Evolutionary conservation across 75 land plant genomes (phyloP).

Genomic region (Isoetes taiwanensis): DNA sequence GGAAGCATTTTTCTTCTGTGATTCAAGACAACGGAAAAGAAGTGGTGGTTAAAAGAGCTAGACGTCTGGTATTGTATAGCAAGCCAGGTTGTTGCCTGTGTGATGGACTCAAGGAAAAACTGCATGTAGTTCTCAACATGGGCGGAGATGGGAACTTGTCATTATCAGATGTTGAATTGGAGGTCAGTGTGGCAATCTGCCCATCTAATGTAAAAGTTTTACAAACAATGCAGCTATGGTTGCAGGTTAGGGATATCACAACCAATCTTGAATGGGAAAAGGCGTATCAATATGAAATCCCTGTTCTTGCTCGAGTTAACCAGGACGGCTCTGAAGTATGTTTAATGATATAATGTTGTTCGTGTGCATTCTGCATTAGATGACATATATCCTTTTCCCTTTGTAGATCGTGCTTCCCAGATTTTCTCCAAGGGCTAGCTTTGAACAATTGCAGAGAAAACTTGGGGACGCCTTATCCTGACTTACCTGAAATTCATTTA

Average conservation of each 20-base stretch:
- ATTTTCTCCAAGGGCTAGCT: constrained; percentile 69
- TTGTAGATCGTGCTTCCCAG: constrained; percentile 69
- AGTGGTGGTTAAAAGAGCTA: no score
- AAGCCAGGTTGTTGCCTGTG: constrained; percentile 96
- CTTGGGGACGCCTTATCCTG: constrained; percentile 53
- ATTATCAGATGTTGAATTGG: constrained; percentile 43
- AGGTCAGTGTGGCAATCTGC: constrained; percentile 29
- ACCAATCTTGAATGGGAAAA: constrained; percentile 70
- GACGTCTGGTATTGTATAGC: constrained; percentile 76
- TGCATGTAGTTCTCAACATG: constrained; percentile 43
- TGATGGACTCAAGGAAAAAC: constrained; percentile 88
- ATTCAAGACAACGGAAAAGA: no score
- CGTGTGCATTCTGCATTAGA: neutral
- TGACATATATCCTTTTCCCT: neutral
- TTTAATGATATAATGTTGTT: neutral
- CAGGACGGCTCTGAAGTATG: constrained; percentile 76
- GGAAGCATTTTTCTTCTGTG: no score
- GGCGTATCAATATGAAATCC: constrained; percentile 89
- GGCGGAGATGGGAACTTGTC: constrained; percentile 32
- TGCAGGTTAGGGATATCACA: constrained; percentile 73
- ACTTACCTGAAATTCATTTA: no score
- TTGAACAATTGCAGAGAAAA: constrained; percentile 78
- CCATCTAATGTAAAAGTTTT: neutral
- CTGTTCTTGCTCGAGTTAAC: constrained; percentile 60
- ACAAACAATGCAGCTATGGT: neutral